These are phyloP conservation scores for Aspergillus cejpii DNA, from an alignment of 2,329 filamentous ascomycete genomes.

Conservation along the genomic window DNA sequence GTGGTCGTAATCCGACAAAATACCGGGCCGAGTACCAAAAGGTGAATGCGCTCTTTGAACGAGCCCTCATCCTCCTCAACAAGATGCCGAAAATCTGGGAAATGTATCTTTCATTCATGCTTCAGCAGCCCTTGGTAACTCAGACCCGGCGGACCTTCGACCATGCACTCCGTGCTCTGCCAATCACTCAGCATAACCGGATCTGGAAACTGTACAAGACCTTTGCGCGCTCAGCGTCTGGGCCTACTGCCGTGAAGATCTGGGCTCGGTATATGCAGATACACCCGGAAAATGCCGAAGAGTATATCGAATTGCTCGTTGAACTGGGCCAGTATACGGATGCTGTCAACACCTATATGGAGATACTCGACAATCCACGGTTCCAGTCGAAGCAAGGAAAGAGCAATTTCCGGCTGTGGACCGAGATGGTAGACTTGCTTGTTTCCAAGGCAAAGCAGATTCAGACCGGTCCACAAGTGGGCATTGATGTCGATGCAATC, in stretches of 20 bases:
- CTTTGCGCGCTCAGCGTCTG: constrained; percentile 85
- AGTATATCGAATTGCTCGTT: constrained; percentile 84
- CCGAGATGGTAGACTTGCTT: constrained; percentile 89
- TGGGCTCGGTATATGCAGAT: constrained; percentile 97
- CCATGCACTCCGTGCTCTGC: constrained; percentile 80
- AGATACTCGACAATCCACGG: constrained; percentile 79
- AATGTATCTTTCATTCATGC: constrained; percentile 86
- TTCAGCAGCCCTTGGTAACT: constrained; percentile 87
- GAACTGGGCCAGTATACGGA: constrained; percentile 81
- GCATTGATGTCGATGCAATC: constrained; percentile 86
- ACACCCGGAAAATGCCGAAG: constrained; percentile 89
- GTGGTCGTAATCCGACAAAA: constrained; percentile 72
- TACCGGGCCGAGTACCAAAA: constrained; percentile 79
- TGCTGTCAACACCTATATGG: constrained; percentile 83
- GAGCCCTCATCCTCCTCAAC: constrained; percentile 85
- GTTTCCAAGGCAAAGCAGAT: constrained; percentile 86
- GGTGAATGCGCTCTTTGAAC: constrained; percentile 90
- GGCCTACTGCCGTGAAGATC: constrained; percentile 82
- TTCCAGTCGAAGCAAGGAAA: constrained; percentile 92
- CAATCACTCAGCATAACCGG: constrained; percentile 88
- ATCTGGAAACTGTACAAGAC: constrained; percentile 89
- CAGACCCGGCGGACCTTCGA: constrained; percentile 83
- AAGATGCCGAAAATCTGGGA: constrained; percentile 99
- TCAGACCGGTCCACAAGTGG: constrained; percentile 69
- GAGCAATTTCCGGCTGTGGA: constrained; percentile 95